Base-by-base conservation (phyloP, 805 yeast species). In the Peterozyma toletana region DNA sequence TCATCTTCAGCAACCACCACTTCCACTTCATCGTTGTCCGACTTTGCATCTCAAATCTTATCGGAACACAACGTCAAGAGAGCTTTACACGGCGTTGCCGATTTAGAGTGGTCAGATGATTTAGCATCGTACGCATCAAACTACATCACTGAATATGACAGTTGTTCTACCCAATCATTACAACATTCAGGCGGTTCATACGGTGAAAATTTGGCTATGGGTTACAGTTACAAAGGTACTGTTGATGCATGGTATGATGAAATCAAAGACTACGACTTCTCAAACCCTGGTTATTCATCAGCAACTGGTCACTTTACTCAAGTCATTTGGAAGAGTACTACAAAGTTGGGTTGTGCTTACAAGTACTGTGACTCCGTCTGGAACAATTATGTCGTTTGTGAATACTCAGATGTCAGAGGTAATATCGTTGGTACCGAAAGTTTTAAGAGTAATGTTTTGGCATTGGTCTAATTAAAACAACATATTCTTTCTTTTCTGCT, bases 141-240 rank as follows among this genome's bases (percentile, higher is more conserved):
- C 38, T 79, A 73, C 53, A 86, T 88, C 17, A 68, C 67, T 38
- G 47, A 57, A 14, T 80, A 81, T 60, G 64, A 70, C 35, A 84
- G 87, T 59, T 65, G 69, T 51, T 79, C 81, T 17, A 59, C 61
- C 14, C 27, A 30, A 30, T 5, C 37, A 3, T 64, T 86, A 47
- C 63, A 65, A 16, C 95, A 86, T 61, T 80, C 90, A 1, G 68
- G 71, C 35, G 34, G 34, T 13, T 31, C 34, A 13, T 52, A 50
- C 39, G 95, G 95, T 44, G 95, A 86, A 59, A 86, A 86, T 64
- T 68, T 86, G 46, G 95, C 93, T n/a, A 69, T 78, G 35, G 95
- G 95, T 27, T 82, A 71, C 59, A 53, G 69, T 57, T 53, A 64
- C 40, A 62, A 77, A 3, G 81, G 75, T 3, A 85, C 87, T 2